A percentile compares a stretch with the other conserved stretches of the same genome.
phyloP scores from a whole-genome alignment of 2,329 filamentous ascomycete species.

The Colletotrichum lupini region DNA sequence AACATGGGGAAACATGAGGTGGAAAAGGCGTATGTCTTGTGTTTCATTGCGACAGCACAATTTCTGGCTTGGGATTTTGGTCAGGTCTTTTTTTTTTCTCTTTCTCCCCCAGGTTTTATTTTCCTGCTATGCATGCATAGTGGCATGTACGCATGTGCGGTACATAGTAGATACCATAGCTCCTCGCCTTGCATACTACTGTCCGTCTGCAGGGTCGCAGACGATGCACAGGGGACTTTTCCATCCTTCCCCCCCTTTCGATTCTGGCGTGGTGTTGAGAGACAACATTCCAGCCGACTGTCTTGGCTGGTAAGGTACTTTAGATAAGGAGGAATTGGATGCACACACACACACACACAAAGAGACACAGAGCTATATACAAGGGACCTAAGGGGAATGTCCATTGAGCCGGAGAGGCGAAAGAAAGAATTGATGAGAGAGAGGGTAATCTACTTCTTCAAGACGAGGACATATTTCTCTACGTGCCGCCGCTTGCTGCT shows the following conservation, averaged over 20 bases:
- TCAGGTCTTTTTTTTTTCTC: not conserved
- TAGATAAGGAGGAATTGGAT: slow-evolving; percentile 21
- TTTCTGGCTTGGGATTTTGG: not conserved
- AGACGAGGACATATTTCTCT: slow-evolving; percentile 5
- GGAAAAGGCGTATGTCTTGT: slow-evolving; percentile 7
- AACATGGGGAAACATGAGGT: slow-evolving; percentile 18
- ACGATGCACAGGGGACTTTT: not conserved
- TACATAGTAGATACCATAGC: slow-evolving; percentile 9
- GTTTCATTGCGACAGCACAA: slow-evolving; percentile 1
- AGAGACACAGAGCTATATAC: not conserved
- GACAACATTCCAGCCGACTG: slow-evolving; percentile 33
- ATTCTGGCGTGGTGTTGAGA: slow-evolving; percentile 34
- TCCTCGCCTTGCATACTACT: slow-evolving; percentile 12
- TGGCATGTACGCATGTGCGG: not conserved
- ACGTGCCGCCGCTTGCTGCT: not conserved
- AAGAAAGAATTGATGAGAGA: slow-evolving; percentile 7
- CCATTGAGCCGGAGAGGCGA: not conserved
- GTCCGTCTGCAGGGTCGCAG: slow-evolving; percentile 18
- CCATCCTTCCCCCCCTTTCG: not conserved
- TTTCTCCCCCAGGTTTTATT: not conserved
- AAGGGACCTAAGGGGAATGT: not conserved
- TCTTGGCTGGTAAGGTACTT: slow-evolving; percentile 23
- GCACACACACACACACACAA: not conserved
- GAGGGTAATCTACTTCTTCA: not conserved
- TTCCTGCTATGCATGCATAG: slow-evolving; percentile 8